These are phyloP conservation scores for Nitzschia inconspicua DNA, from an alignment of 108 stramenopile species.

Conservation along the genomic window DNA sequence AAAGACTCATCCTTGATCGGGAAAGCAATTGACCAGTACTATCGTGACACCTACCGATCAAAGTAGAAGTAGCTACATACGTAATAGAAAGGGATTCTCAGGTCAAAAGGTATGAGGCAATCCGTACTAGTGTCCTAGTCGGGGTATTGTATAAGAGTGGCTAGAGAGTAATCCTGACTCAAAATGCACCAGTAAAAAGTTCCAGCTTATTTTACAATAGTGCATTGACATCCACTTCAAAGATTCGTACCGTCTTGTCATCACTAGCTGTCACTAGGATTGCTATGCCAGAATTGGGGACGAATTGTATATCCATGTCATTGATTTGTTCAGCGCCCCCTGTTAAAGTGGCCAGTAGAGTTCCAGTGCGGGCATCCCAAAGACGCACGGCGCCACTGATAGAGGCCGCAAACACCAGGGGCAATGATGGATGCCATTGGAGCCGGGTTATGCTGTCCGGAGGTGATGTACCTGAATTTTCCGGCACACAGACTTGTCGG, in stretches of 20 bases:
- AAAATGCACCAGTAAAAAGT: too few relatives aligned
- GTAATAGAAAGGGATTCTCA: too few relatives aligned
- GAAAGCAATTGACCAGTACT: too few relatives aligned
- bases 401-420: conserved; percentile 69
- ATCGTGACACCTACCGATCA: too few relatives aligned
- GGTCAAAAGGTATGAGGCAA: too few relatives aligned
- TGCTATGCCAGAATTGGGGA: conserved; percentile 31
- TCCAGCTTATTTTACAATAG: too few relatives aligned
- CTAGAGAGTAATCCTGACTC: too few relatives aligned
- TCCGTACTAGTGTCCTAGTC: too few relatives aligned
- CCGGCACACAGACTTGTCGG: conserved; percentile 41
- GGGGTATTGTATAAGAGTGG: too few relatives aligned
- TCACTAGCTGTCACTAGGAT: conserved; percentile 75
- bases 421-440: conserved; percentile 75
- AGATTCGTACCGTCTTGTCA: conserved; percentile 74
- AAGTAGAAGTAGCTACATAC: too few relatives aligned
- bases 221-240: conserved; percentile 43
- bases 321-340: conserved; percentile 87
- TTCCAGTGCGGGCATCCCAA: conserved; percentile 92
- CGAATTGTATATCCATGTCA: conserved; percentile 54
- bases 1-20: too few relatives aligned
- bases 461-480: not conserved
- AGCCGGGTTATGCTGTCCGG: conserved; percentile 68
- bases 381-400: conserved; percentile 76
- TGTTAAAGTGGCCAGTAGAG: conserved; percentile 50